These are phyloP conservation scores for Fonsecaea monophora DNA, from an alignment of 2,329 filamentous ascomycete species.

Conservation along the genomic window DNA sequence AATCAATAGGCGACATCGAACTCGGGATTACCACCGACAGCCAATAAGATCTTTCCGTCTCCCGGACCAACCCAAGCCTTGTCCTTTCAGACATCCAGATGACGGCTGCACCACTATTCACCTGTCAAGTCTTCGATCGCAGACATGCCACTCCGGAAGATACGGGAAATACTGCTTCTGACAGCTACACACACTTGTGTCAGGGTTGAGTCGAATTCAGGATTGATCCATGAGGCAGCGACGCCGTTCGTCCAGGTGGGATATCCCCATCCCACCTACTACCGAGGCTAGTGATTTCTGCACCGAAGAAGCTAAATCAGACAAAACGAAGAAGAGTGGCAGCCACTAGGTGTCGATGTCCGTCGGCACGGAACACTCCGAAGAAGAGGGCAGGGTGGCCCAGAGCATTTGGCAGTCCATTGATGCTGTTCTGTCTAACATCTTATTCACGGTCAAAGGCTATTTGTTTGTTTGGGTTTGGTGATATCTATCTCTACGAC, in stretches of 20 bases:
- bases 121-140: background rate
- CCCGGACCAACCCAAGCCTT: background rate
- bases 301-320: background rate
- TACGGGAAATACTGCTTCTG: background rate
- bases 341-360: background rate
- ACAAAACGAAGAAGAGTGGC: background rate
- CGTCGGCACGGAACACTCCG: background rate
- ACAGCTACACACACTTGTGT: background rate
- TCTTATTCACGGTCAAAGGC: background rate
- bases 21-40: background rate
- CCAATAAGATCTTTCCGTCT: background rate
- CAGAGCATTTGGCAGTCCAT: background rate
- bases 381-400: background rate
- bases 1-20: background rate
- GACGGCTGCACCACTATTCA: background rate
- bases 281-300: background rate
- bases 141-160: background rate
- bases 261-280: background rate
- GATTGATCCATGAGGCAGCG: background rate
- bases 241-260: background rate
- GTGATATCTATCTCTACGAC: background rate
- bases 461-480: background rate
- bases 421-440: background rate
- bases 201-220: background rate
- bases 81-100: background rate